These are phyloP conservation scores for Umbelopsis sp. DNA, from an alignment of 192 early-diverging fungal species.

Conservation along the genomic window DNA sequence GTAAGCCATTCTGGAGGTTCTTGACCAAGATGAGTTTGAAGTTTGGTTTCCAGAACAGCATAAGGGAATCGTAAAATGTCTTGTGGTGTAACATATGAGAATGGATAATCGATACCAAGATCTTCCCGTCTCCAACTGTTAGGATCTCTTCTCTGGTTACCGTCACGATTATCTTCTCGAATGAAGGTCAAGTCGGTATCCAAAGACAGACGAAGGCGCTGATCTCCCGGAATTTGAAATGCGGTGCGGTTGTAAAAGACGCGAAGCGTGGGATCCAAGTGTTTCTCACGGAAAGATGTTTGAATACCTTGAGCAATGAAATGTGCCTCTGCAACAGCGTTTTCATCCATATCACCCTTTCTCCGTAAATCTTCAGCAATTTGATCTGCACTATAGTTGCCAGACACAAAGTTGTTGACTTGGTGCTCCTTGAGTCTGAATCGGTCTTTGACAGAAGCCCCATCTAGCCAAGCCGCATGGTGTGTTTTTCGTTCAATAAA, in stretches of 20 bases:
- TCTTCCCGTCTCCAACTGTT: constrained; percentile 82
- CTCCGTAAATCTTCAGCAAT: constrained; percentile 63
- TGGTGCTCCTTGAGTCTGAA: constrained; percentile 82
- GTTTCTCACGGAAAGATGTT: constrained; percentile 53
- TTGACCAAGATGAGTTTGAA: constrained; percentile 75
- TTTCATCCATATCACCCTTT: constrained; percentile 65
- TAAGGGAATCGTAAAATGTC: constrained; percentile 84
- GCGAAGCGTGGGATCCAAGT: constrained; percentile 68
- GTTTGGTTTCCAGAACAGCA: constrained; percentile 84
- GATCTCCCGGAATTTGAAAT: constrained; percentile 87
- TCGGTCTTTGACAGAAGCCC: constrained; percentile 67
- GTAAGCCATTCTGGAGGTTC: constrained; percentile 79
- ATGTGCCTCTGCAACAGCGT: constrained; percentile 60
- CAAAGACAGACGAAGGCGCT: constrained; percentile 79
- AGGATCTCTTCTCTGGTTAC: constrained; percentile 48
- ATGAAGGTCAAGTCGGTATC: constrained; percentile 89
- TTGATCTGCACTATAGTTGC: constrained; percentile 59
- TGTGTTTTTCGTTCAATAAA: constrained; percentile 92
- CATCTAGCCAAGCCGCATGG: constrained; percentile 59
- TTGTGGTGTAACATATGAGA: constrained; percentile 66
- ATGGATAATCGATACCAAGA: constrained; percentile 71
- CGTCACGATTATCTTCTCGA: constrained; percentile 76
- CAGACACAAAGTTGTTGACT: constrained; percentile 72
- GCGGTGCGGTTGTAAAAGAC: constrained; percentile 91
- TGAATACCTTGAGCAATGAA: constrained; percentile 64